These are phyloP conservation scores for Alternaria sp. DNA, from an alignment of 2,329 filamentous ascomycete species.

Conservation along the genomic window DNA sequence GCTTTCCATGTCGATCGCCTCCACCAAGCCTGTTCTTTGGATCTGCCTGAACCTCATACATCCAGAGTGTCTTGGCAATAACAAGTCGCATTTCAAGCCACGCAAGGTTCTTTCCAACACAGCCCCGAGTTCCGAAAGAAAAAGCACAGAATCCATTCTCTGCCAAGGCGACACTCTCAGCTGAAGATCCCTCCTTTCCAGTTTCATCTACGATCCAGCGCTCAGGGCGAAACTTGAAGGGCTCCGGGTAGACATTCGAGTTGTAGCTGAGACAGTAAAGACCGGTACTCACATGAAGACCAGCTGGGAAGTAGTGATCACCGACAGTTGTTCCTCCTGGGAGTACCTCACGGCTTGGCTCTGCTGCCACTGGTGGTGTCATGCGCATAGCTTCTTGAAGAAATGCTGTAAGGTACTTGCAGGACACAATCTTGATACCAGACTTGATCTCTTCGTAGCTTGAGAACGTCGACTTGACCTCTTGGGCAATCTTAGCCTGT, in stretches of 20 bases:
- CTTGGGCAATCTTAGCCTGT: slow-evolving; percentile 29
- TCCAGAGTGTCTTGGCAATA: slow-evolving; percentile 37
- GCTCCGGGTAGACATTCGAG: slow-evolving; percentile 27
- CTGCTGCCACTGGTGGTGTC: slow-evolving; percentile 30
- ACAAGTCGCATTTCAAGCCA: slow-evolving; percentile 41
- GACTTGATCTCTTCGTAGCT: slow-evolving; percentile 31
- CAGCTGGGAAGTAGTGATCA: slow-evolving; percentile 32
- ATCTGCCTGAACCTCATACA: slow-evolving; percentile 34
- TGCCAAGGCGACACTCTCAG: slow-evolving; percentile 25
- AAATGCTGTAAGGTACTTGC: slow-evolving; percentile 35
- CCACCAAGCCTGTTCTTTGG: slow-evolving; percentile 34
- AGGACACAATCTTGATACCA: slow-evolving; percentile 27
- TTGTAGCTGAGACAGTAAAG: slow-evolving; percentile 31
- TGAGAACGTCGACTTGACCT: slow-evolving; percentile 30
- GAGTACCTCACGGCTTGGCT: slow-evolving; percentile 35
- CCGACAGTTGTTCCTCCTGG: slow-evolving; percentile 30
- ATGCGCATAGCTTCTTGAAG: slow-evolving; percentile 37
- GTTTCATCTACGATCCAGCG: slow-evolving; percentile 38
- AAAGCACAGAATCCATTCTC: slow-evolving; percentile 37
- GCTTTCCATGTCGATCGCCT: slow-evolving; percentile 25
- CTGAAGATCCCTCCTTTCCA: slow-evolving; percentile 19
- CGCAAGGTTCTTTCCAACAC: slow-evolving; percentile 45
- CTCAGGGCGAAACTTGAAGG: slow-evolving; percentile 38
- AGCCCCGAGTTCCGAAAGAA: slow-evolving; percentile 38
- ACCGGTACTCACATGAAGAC: slow-evolving; percentile 24